Evolutionary conservation across 208 protist genomes (phyloP).

Genomic region (Leptomonas seymouri): DNA sequence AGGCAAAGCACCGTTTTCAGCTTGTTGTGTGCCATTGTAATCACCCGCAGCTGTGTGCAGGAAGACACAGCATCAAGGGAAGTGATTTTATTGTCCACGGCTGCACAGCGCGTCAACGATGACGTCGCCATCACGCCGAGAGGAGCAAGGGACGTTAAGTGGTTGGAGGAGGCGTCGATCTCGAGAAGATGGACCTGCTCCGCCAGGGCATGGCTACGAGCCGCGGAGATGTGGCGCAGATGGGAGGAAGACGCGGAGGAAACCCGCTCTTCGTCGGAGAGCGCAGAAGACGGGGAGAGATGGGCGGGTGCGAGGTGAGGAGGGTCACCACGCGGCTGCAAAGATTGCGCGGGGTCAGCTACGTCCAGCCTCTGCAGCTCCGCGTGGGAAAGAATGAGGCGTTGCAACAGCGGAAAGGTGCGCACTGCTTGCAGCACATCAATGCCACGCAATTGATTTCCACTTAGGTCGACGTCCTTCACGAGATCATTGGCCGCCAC

Average conservation of each 20-base stretch:
- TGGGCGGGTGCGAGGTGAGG: neutral
- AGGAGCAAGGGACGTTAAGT: constrained; percentile 43
- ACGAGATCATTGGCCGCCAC: neutral
- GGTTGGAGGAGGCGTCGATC: constrained; percentile 73
- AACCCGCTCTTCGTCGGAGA: neutral
- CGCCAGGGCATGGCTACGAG: constrained; percentile 49
- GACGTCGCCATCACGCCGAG: constrained; percentile 33
- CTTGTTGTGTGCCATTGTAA: constrained; percentile 62
- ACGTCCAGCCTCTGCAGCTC: constrained; percentile 12
- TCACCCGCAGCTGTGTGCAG: constrained; percentile 45
- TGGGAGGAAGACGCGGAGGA: constrained; percentile 19
- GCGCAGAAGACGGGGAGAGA: neutral
- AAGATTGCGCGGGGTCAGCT: neutral
- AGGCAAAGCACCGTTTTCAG: constrained; percentile 42
- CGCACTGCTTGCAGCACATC: constrained; percentile 49
- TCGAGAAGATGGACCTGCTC: constrained; percentile 33
- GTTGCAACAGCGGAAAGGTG: constrained; percentile 47
- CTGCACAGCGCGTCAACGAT: constrained; percentile 18
- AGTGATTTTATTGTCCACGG: constrained; percentile 47
- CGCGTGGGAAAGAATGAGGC: constrained; percentile 55
- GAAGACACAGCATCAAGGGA: constrained; percentile 42
- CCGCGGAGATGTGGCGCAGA: constrained; percentile 66
- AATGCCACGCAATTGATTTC: constrained; percentile 51
- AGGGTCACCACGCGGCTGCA: neutral
- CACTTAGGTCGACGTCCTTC: constrained; percentile 69